Conservation (phyloP, 192 early-diverging fungal species). For the Allomyces arbusculus region DNA sequence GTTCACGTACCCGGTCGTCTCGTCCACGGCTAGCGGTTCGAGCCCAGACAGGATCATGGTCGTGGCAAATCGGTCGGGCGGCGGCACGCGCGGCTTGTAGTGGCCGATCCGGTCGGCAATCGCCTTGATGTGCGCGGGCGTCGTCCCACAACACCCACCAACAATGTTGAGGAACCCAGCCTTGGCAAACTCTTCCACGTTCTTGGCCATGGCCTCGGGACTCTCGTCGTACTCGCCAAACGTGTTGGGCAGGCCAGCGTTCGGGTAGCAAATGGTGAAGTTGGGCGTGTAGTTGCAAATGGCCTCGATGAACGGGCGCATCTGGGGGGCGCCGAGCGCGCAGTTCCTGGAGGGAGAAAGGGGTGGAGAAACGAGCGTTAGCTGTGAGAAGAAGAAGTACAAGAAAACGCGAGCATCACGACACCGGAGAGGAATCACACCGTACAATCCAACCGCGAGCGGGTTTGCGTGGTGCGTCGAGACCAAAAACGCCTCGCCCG, state of each 20-base stretch:
- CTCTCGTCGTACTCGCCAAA: constrained; percentile 92
- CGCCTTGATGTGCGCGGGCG: constrained; percentile 79
- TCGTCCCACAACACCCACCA: constrained; percentile 94
- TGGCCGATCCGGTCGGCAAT: constrained; percentile 53
- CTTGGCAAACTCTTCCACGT: constrained; percentile 68
- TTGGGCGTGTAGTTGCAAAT: constrained; percentile 63
- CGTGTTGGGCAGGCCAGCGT: constrained; percentile 90
- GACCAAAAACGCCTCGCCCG: constrained; percentile 84
- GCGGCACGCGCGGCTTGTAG: constrained; percentile 57
- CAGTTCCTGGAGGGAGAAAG: constrained; percentile 41
- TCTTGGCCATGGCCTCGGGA: constrained; percentile 63
- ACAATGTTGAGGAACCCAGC: constrained; percentile 88
- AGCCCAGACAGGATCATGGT: constrained; percentile 55
- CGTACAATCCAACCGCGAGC: constrained; percentile 62
- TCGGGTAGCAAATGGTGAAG: constrained; percentile 81
- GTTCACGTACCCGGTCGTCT: constrained; percentile 73
- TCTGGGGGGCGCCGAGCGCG: constrained; percentile 72
- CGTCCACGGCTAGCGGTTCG: constrained; percentile 63
- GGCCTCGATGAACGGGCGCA: constrained; percentile 85
- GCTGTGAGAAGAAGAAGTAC: background rate
- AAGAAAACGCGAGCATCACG: background rate
- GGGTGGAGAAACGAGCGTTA: background rate
- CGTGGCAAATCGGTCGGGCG: constrained; percentile 20
- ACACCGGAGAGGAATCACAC: constrained; percentile 9
- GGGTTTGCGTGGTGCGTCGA: constrained; percentile 62